Conservation (phyloP, 2,329 filamentous ascomycete genomes). For the Pyrenophora teres region DNA sequence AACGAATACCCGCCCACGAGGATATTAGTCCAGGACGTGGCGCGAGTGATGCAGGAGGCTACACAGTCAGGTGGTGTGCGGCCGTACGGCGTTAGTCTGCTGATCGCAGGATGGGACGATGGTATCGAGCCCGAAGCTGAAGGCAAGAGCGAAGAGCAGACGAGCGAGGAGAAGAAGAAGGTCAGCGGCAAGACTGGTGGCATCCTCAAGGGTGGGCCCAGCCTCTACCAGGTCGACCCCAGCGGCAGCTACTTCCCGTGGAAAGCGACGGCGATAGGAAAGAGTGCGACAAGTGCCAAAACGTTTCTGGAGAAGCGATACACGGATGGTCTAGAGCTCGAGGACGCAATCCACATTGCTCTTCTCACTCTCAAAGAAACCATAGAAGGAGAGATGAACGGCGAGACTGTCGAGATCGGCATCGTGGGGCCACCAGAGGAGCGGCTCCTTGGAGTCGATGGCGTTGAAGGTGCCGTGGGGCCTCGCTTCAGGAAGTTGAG, state of each 20-base stretch:
- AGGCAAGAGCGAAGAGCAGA: conserved; percentile 58
- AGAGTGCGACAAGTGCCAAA: conserved; percentile 97
- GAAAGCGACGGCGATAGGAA: conserved; percentile 99
- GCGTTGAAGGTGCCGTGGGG: conserved; percentile 80
- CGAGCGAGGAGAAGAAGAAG: conserved; percentile 69
- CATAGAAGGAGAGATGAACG: conserved; percentile 99
- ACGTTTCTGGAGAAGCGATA: conserved; percentile 99
- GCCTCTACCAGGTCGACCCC: conserved; percentile 98
- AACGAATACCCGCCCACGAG: conserved; percentile 99
- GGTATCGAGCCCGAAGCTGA: conserved; percentile 86
- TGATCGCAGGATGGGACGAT: conserved; percentile 98
- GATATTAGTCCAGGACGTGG: conserved; percentile 98
- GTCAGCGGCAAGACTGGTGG: conserved; percentile 87
- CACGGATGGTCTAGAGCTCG: conserved; percentile 93
- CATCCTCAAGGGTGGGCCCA: conserved; percentile 92
- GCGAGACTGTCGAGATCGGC: conserved; percentile 97
- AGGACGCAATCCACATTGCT: conserved; percentile 98
- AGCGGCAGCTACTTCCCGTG: conserved; percentile 98
- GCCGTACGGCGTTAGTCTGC: conserved; percentile 92
- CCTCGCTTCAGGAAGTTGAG: conserved; percentile 92
- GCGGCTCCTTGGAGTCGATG: conserved; percentile 88
- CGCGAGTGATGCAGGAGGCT: conserved; percentile 97
- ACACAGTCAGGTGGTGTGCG: conserved; percentile 97
- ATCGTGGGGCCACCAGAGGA: conserved; percentile 95
- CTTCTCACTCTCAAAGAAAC: conserved; percentile 97